Evolutionary conservation across 768 basidiomycete genomes (phyloP).

Genomic region (Pilatotrama ljubarskyi): DNA sequence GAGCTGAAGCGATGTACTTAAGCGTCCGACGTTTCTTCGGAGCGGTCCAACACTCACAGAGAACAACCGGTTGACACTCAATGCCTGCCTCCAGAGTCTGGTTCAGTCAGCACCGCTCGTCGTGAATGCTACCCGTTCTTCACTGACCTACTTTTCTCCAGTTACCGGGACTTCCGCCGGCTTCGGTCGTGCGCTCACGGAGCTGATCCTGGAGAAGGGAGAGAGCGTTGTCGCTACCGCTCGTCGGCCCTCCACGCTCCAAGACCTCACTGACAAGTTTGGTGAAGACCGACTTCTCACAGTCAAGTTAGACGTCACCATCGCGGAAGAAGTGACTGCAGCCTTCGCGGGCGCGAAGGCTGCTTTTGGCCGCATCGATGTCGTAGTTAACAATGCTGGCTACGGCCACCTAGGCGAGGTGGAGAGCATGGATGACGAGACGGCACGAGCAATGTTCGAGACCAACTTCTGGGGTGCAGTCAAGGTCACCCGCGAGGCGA

Average conservation of each 20-base stretch:
- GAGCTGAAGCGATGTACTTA: not conserved
- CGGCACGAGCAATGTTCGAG: conserved; percentile 25
- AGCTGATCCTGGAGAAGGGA: conserved; percentile 24
- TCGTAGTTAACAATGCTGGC: conserved; percentile 33
- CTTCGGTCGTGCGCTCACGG: conserved; percentile 26
- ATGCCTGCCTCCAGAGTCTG: conserved; percentile 14
- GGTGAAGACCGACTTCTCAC: conserved; percentile 20
- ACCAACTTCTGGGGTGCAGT: conserved; percentile 31
- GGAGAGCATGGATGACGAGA: conserved; percentile 21
- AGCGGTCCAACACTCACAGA: too few relatives aligned
- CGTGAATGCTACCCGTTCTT: not conserved
- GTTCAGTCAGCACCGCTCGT: conserved; percentile 17
- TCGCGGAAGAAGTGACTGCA: conserved; percentile 6
- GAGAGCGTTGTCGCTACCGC: conserved; percentile 28
- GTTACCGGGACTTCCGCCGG: conserved; percentile 31
- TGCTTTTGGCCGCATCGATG: conserved; percentile 27
- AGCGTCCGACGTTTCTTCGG: too few relatives aligned
- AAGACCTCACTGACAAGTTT: conserved; percentile 24
- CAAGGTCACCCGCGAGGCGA: conserved; percentile 33
- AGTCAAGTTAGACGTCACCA: conserved; percentile 26
- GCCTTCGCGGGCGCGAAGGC: conserved; percentile 22
- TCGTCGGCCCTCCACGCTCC: conserved; percentile 24
- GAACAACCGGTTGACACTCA: not conserved
- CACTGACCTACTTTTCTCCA: not conserved
- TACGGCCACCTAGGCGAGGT: conserved; percentile 18